phyloP scores from a whole-genome alignment of 768 basidiomycete species.

The Chlorophyllum brunneum region DNA sequence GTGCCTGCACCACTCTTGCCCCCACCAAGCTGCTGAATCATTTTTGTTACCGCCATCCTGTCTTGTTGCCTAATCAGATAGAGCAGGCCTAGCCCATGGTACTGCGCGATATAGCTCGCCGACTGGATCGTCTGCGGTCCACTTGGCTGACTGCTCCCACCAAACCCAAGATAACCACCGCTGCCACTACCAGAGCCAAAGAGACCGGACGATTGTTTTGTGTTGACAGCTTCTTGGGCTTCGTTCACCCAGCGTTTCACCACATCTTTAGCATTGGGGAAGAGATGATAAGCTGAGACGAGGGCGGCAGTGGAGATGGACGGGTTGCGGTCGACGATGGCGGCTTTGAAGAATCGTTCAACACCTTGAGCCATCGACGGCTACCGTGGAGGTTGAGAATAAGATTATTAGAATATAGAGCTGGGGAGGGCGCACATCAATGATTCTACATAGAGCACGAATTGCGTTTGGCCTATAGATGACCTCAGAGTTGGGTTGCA shows the following conservation, averaged over 20 bases:
- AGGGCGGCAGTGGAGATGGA: conserved; percentile 95
- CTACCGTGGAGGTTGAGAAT: conserved; percentile 36
- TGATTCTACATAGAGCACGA: conserved; percentile 91
- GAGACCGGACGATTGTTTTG: conserved; percentile 73
- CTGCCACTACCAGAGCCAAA: conserved; percentile 48
- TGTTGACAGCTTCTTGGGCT: conserved; percentile 92
- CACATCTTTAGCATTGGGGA: conserved; percentile 89
- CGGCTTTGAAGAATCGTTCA: conserved; percentile 98
- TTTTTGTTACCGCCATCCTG: conserved; percentile 98
- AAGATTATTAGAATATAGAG: neutral
- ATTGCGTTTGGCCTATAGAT: conserved; percentile 98
- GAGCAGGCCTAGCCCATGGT: conserved; percentile 91
- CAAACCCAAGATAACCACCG: conserved; percentile 73
- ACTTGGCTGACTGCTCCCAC: conserved; percentile 45
- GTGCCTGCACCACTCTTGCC: conserved; percentile 82
- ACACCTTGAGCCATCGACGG: conserved; percentile 99
- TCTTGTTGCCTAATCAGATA: conserved; percentile 97
- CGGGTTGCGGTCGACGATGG: conserved; percentile 94
- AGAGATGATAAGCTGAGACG: conserved; percentile 96
- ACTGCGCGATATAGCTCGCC: conserved; percentile 92
- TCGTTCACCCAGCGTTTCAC: conserved; percentile 99
- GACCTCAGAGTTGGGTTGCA: conserved; percentile 98
- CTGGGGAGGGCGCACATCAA: conserved; percentile 69
- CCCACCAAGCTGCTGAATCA: conserved; percentile 96
- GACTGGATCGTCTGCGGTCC: conserved; percentile 78